Base-by-base conservation (phyloP, 176 grass and related monocot species). In the Bolboschoenus planiculmis region DNA sequence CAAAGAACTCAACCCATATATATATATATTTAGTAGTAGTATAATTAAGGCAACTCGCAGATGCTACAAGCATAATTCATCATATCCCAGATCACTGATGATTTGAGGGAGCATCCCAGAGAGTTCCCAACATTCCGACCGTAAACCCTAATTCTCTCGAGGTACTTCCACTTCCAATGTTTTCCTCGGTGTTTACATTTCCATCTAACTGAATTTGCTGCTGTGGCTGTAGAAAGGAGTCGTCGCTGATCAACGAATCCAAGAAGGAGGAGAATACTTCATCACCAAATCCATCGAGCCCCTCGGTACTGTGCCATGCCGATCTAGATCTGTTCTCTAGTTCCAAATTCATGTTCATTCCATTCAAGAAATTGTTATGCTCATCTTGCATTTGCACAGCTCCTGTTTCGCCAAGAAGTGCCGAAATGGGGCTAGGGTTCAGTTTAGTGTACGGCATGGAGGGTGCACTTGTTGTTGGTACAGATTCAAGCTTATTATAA, bases 261-360 rank as follows among this genome's bases (percentile, higher is more conserved):
- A 93, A 84, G 33, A 91, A 93, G 27, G 84, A 87, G 27, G 88
- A 87, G 86, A 93, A 91, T 11, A 87, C 74, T 82, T 70, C 91
- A 77, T 93, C 84, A 0, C 51, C 61, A 23, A 91, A 67, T 23
- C 86, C 88, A 0, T 74, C 51, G 24, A 93, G 77, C 3, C 53
- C 88, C 21, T 75, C 60, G 5, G 44, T 44, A 55, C 50, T 83
- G 51, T 37, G 39, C 80, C 80, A 82, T 20, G 57, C 10, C 11
- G 44, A 4, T 53, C 50, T n/a, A 31, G 80, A 8, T 63, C 78
- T 44, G 15, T 10, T 82, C 13, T 82, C 80, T 50, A 46, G 14
- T 13, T 82, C 80, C 58, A 82, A 62, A 62, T 65, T 82, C 57
- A 85, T 57, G 61, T 59, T 62, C 67, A 79, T 21, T 51, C 23